Evolutionary conservation across 306 rosid species (phyloP), one percentile per base, ranked within the genome.

Genomic region (Argentina anserina): DNA sequence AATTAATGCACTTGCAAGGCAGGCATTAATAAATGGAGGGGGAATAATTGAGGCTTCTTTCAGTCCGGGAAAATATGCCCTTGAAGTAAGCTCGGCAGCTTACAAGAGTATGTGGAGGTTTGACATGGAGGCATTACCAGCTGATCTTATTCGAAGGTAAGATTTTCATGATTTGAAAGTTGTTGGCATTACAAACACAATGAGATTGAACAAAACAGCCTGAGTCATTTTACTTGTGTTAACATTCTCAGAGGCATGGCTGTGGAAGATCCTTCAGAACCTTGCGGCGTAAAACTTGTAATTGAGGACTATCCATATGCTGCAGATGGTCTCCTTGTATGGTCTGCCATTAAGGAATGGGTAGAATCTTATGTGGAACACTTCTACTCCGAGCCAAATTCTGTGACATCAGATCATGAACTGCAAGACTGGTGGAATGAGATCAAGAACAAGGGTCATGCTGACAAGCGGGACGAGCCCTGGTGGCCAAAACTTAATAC

Each of bases 251-350:
- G 98, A 86, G 98, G 98, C 61, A 88, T 94, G 97, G 98, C 97
- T 66, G 88, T 81, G 69, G 88, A 89, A 81, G 98, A 91, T 79
- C 90, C 95, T 43, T 77, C 91, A 11, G 76, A 71, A 85, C 89
- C 97, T 25, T 78, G 80, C 72, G 98, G 98, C 49, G 75, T 94
- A 66, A 91, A 72, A 81, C 98, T 91, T 33, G 86, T 91, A 33
- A 86, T 94, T 53, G 96, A 91, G 67, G 97, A 94, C 83, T 94
- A 94, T 82, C 98, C 98, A 46, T 94, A 94, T 49, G 98, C 98
- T 40, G 83, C 96, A 3, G 98, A 94, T 64, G 98, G 98, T 65
- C 96, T 94, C 55, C 85, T 91, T 13, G 75, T 94, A 65, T 94
- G 98, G 98, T 87, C 97, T n/a, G 96, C 96, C 69, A 88, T 88